Conservation (phyloP, 805 yeast genomes). For the Candida tallmaniae region DNA sequence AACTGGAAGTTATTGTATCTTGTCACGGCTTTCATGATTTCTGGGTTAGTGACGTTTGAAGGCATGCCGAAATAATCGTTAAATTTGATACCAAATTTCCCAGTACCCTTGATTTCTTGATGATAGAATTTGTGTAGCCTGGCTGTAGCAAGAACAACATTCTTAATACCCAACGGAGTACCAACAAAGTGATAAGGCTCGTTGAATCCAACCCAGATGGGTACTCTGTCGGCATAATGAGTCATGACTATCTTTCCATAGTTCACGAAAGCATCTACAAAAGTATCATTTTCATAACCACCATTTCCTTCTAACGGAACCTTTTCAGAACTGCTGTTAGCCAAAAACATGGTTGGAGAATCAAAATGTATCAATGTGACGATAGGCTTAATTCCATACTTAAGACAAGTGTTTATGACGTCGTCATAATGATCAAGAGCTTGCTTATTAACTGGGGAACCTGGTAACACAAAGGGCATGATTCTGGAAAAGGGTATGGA, state of each 20-base stretch:
- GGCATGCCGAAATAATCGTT: conserved; percentile 24
- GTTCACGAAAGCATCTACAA: conserved; percentile 27
- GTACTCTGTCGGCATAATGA: conserved; percentile 26
- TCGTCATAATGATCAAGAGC: conserved; percentile 22
- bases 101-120: conserved; percentile 20
- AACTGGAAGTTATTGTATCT: conserved; percentile 20
- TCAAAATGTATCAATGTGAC: conserved; percentile 33
- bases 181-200: conserved; percentile 22
- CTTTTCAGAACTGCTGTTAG: background rate
- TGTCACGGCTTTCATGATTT: conserved; percentile 21
- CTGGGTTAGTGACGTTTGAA: conserved; percentile 17
- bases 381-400: conserved; percentile 21
- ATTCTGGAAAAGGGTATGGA: conserved; percentile 33
- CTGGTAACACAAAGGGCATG: conserved; percentile 24
- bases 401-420: conserved; percentile 16
- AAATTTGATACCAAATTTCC: conserved; percentile 22
- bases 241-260: conserved; percentile 26
- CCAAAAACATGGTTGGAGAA: conserved; percentile 16
- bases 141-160: conserved; percentile 22
- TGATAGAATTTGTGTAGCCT: conserved; percentile 18
- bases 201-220: conserved; percentile 26
- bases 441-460: conserved; percentile 25
- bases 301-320: conserved; percentile 4
- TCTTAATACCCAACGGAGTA: conserved; percentile 18
- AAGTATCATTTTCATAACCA: conserved; percentile 21